Conservation (phyloP, 2,329 filamentous ascomycete genomes). For the Ilyonectria sp. region DNA sequence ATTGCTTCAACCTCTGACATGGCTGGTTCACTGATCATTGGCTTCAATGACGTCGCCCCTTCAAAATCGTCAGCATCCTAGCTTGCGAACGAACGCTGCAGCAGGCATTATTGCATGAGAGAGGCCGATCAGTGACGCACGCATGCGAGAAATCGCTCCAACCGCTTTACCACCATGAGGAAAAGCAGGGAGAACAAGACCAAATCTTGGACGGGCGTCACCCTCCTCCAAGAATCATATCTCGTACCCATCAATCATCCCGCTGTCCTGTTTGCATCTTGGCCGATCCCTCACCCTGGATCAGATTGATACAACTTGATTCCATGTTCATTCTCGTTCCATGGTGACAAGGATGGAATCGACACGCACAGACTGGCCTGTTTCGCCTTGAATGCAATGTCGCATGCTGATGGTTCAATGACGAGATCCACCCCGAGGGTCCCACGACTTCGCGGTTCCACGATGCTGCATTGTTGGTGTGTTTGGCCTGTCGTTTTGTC, state of each 20-base stretch:
- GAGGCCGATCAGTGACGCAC: background rate
- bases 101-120: background rate
- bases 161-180: background rate
- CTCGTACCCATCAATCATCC: background rate
- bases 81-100: background rate
- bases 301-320: background rate
- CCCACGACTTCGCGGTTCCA: background rate
- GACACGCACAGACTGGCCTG: background rate
- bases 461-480: background rate
- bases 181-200: background rate
- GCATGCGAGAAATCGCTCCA: background rate
- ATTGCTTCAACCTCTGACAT: background rate
- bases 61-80: background rate
- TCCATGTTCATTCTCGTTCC: background rate
- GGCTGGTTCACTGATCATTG: background rate
- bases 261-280: background rate
- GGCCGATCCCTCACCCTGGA: background rate
- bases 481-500: background rate
- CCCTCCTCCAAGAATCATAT: background rate
- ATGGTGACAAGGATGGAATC: background rate
- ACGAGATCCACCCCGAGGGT: background rate
- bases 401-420: background rate
- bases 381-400: background rate
- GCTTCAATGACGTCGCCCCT: background rate
- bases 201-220: background rate